Base-by-base conservation (phyloP, 345 rosid genomes). In the Raphanus raphanistrum region DNA sequence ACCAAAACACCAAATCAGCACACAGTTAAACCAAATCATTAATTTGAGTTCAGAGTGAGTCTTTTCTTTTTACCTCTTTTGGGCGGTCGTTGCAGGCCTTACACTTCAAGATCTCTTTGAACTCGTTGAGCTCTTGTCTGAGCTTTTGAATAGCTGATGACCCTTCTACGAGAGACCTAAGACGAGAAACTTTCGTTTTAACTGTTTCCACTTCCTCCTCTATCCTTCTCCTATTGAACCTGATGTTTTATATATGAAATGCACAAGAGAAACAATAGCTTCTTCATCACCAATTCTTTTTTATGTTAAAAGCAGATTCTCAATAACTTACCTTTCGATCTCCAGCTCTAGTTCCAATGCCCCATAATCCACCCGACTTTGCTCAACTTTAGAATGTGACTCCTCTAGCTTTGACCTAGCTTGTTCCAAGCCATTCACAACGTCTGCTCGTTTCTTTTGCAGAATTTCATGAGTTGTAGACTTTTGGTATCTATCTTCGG, bases 101-200 rank as follows among this genome's bases (percentile, higher is more conserved):
- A 82, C 99, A 96, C 84, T 93, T 96, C 31, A 96, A 84, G 66
- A 96, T 87, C 77, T 93, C 99, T 82, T 80, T 88, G 89, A 90
- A 96, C 80, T 93, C 98, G 66, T 79, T 80, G 59, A 89, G 92
- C 81, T 96, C 99, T 82, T 86, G 86, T 11, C 71, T 85, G 70
- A 91, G 97, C 82, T 92, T 94, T 74, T 87, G 89, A 50, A 89
- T 73, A 74, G 89, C 63, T 3, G 86, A 87, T 62, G 98, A 90
- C 62, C 91, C 92, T 84, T 88, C 97, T 43, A 48, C 82, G 76
- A 87, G 86, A 17, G 84, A 87, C 75, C 68, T 85, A 84, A 93
- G 92, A 62, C 33, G 77, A 59, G 83, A 79, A 73, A 85, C 80
- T 85, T 87, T 96, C 84, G 90, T 91, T 85, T 86, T 85, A 3